Base-by-base conservation (phyloP, 163 green algal genomes). In the Scenedesmus sp. region DNA sequence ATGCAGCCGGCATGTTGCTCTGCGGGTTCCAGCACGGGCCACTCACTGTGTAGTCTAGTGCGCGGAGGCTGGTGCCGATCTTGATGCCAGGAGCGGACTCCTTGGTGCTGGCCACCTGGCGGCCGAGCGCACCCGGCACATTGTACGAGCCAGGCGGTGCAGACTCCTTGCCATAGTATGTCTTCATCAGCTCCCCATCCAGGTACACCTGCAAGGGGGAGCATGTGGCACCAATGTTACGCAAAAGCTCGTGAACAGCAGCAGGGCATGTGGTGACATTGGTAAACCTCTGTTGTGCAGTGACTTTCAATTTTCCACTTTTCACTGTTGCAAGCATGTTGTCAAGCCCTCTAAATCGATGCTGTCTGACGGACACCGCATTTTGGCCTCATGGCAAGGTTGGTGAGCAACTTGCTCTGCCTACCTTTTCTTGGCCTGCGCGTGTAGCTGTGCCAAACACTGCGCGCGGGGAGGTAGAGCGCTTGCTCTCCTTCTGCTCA, bases 171-270 rank as follows among this genome's bases (percentile, higher is more conserved):
- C 89, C 93, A 70, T 89, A 92, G 12, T 93, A 93, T 1, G 94
- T 95, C 90, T 97, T 96, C 94, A 96, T 95, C 18, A 96, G 90
- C 88, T 96, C 94, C 20, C 94, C 88, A 81, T 97, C 95, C n/a
- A 97, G 70, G 89, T 94, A 96, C 23, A 96, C 93, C 94, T 96
- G 90, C 3, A 52, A 7, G 18, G 5, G 20, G 23, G 20, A 52
- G 70, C 46, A 6, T 64, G 70, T 10, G 70, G 46, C 23, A 3
- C 12, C 70, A 79, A 79, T 23, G 3, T 34, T 76, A 46, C 16
- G 16, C 66, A 23, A 20, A 70, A 13, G 62, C 62, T 76, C 66
- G 26, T 76, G 2, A 7, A 1, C 26, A 18, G 66, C 66, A 76
- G 66, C 66, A 76, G 26, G 16, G 34, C 34, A 46, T 46, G 34